These are phyloP conservation scores for Ophiostoma sp. DNA, from an alignment of 2,329 filamentous ascomycete species.

Conservation along the genomic window DNA sequence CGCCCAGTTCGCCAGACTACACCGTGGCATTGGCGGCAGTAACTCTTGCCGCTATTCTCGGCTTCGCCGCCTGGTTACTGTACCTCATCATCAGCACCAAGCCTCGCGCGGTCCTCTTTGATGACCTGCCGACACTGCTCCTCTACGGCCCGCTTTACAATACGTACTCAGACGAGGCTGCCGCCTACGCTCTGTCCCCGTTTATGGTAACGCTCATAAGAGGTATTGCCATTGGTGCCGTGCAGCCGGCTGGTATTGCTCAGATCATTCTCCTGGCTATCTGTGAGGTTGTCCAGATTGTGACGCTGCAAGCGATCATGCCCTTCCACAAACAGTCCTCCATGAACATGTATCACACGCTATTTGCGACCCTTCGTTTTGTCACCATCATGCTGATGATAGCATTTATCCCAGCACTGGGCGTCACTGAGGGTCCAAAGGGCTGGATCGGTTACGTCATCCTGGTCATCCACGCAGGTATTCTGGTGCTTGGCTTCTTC, in stretches of 20 bases:
- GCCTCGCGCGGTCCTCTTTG: slow-evolving; percentile 84
- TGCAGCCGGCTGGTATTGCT: slow-evolving; percentile 89
- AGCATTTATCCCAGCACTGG: slow-evolving; percentile 80
- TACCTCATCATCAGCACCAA: slow-evolving; percentile 77
- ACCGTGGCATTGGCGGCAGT: slow-evolving; percentile 74
- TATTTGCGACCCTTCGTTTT: slow-evolving; percentile 77
- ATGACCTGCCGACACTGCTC: slow-evolving; percentile 86
- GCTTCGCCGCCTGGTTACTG: slow-evolving; percentile 76
- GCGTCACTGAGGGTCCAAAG: slow-evolving; percentile 74
- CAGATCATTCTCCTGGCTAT: slow-evolving; percentile 91
- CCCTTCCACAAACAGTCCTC: slow-evolving; percentile 90
- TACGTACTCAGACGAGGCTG: slow-evolving; percentile 91
- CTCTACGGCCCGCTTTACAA: slow-evolving; percentile 95
- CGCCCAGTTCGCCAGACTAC: slow-evolving; percentile 64
- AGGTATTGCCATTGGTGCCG: slow-evolving; percentile 85
- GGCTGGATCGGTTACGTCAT: slow-evolving; percentile 97
- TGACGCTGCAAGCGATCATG: slow-evolving; percentile 84
- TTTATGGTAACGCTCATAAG: slow-evolving; percentile 81
- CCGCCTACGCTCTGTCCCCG: slow-evolving; percentile 85
- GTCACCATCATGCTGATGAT: slow-evolving; percentile 74
- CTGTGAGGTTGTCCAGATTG: slow-evolving; percentile 86
- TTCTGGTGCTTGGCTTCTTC: slow-evolving; percentile 89
- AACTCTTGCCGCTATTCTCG: slow-evolving; percentile 70
- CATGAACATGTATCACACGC: slow-evolving; percentile 94
- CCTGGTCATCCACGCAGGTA: slow-evolving; percentile 77